phyloP scores from a whole-genome alignment of 2,329 filamentous ascomycete genomes.

The Colletotrichum tabaci region DNA sequence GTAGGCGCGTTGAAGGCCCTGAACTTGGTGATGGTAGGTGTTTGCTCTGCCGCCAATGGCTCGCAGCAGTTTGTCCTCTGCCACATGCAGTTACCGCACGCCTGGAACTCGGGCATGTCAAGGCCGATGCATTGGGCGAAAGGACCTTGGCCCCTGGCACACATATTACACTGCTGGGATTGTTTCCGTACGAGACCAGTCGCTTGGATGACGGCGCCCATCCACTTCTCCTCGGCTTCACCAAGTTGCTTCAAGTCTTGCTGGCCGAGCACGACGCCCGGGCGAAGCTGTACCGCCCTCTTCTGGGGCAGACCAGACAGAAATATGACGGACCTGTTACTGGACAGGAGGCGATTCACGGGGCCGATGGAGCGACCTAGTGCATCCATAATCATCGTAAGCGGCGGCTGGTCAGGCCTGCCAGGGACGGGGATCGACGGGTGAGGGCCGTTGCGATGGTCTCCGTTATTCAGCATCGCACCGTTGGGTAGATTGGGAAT shows the following conservation, averaged over 20 bases:
- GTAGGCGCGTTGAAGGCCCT: background rate
- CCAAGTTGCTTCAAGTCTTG: slow-evolving; percentile 20
- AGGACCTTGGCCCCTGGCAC: slow-evolving; percentile 58
- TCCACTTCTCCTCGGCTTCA: slow-evolving; percentile 54
- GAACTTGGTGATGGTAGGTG: slow-evolving; percentile 3
- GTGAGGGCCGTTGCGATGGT: background rate
- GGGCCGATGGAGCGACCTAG: slow-evolving; percentile 57
- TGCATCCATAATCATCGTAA: slow-evolving; percentile 51
- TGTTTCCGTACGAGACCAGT: slow-evolving; percentile 57
- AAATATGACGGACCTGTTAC: slow-evolving; percentile 6
- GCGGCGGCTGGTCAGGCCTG: background rate
- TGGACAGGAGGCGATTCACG: slow-evolving; percentile 50
- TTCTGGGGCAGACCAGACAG: slow-evolving; percentile 19
- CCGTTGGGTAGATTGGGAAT: slow-evolving; percentile 1
- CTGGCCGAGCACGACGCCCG: background rate
- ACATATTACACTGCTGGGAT: slow-evolving; percentile 56
- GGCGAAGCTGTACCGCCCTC: slow-evolving; percentile 33
- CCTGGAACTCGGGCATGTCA: slow-evolving; percentile 58
- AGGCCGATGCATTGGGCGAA: slow-evolving; percentile 63
- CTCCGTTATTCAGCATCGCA: slow-evolving; percentile 5
- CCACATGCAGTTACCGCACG: slow-evolving; percentile 69
- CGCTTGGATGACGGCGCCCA: slow-evolving; percentile 66
- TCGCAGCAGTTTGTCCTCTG: slow-evolving; percentile 54
- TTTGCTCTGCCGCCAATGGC: background rate
- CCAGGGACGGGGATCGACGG: background rate